Evolutionary conservation across 371 early-diverging fungal genomes (phyloP), one percentile per base, ranked within the genome.

Genomic region (Mucor saturninus): DNA sequence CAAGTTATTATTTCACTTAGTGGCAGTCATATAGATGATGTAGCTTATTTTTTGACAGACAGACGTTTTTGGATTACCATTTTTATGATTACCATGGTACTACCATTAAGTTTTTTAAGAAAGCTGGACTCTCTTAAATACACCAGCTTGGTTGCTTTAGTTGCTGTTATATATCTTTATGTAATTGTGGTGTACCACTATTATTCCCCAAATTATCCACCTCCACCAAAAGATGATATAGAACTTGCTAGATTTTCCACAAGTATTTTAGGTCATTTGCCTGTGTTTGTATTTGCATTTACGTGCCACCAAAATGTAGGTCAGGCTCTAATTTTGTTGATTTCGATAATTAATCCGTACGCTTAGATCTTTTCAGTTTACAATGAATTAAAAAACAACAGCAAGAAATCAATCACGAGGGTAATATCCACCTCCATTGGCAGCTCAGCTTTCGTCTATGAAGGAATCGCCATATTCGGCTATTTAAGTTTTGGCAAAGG

Each of bases 211-310:
- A 72, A 69, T 21, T 76, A 70, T 43, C 66, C 72, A 2, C 76
- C 77, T 4, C 79, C 83, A 40, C 75, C 80, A 28, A 60, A 67
- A 6, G 65, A 63, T 13, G 64, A 62, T 4, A 60, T 86, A 31
- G 75, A 76, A 50, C 71, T 82, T 49, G 64, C 91, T 37, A 75
- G 76, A 11, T 56, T 93, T 15, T 67, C 83, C 5, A 68, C 75
- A 13, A 71, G 77, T 9, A 93, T 98, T 71, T 87, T 98, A 53
- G 86, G 85, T n/a, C 88, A 87, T 5, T 73, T 99, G 28, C 99
- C 99, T 2, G 93, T 99, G 50, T 99, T 99, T 86, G 95, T 99
- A 14, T 99, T 99, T 87, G 93, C 96, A 21, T 77, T 99, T 66
- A 88, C 89, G 15, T 88, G 99, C 69, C 99, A 97, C 71, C 96